phyloP scores from a whole-genome alignment of 78 protist genomes.

The Dictyostelium citrinum region DNA sequence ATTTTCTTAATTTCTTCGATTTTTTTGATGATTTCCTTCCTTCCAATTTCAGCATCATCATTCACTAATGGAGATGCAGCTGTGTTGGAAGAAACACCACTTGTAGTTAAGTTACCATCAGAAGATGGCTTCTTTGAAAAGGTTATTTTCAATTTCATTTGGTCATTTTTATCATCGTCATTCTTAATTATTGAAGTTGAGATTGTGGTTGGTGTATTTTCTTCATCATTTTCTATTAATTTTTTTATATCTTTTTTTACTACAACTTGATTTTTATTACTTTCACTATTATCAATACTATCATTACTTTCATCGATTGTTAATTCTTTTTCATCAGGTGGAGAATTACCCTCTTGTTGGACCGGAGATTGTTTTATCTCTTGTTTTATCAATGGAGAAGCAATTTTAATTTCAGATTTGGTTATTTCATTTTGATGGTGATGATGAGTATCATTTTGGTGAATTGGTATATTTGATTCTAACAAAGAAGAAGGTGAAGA shows the following conservation, averaged over 20 bases:
- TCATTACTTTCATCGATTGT: neutral
- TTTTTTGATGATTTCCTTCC: neutral
- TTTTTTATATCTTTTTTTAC: neutral
- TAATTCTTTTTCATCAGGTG: neutral
- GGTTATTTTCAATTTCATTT: neutral
- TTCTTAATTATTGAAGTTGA: neutral
- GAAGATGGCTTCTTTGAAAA: neutral
- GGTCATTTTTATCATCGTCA: neutral
- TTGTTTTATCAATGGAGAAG: neutral
- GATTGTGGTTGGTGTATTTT: neutral
- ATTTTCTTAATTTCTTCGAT: neutral
- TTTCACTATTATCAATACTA: neutral
- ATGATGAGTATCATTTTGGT: neutral
- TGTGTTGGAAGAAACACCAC: neutral
- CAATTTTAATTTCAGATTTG: neutral
- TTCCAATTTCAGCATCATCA: neutral
- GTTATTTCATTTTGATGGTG: neutral
- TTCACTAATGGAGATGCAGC: neutral
- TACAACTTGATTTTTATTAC: neutral
- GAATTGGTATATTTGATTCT: neutral
- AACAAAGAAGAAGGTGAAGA: neutral
- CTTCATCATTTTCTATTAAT: neutral
- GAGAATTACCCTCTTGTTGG: neutral
- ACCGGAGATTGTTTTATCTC: neutral
- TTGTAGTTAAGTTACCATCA: neutral